Evolutionary conservation across 495 filamentous ascomycete species (phyloP).

Genomic region (Tuber microsphaerosporum): DNA sequence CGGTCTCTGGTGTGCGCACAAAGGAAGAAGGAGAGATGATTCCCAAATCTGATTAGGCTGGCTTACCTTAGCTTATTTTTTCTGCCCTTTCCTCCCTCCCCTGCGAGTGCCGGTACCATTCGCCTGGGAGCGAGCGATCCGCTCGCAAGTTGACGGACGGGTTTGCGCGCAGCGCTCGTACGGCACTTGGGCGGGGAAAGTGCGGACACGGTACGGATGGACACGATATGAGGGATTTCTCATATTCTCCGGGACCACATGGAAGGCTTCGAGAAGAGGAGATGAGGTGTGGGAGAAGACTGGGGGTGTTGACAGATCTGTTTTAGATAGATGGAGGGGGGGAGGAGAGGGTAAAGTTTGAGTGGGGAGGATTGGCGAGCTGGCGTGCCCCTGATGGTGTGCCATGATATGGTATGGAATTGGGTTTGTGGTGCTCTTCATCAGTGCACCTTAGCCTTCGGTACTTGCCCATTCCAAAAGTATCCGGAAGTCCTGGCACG

Average conservation of each 20-base stretch:
- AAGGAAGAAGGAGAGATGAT: not conserved
- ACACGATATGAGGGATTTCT: not conserved
- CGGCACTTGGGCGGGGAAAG: not conserved
- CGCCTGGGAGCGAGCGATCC: not conserved
- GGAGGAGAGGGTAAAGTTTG: not conserved
- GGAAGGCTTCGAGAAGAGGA: not conserved
- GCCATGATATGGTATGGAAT: too few relatives aligned
- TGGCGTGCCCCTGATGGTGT: too few relatives aligned
- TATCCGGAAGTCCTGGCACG: too few relatives aligned
- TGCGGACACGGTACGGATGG: not conserved
- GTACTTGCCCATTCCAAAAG: too few relatives aligned
- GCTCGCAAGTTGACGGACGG: not conserved
- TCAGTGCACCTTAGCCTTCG: too few relatives aligned
- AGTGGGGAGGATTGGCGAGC: not conserved
- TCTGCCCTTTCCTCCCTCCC: not conserved
- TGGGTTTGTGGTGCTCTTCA: too few relatives aligned
- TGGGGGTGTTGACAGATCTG: not conserved
- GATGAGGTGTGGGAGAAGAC: not conserved
- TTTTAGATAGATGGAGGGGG: not conserved
- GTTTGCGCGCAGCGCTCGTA: not conserved
- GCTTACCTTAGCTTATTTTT: not conserved
- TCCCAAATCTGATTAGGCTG: not conserved
- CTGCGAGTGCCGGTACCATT: not conserved
- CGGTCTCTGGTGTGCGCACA: not conserved
- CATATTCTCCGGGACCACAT: not conserved